Evolutionary conservation across 1,284 basidiomycete species (phyloP).

Genomic region (Microstroma glucosiphilum): DNA sequence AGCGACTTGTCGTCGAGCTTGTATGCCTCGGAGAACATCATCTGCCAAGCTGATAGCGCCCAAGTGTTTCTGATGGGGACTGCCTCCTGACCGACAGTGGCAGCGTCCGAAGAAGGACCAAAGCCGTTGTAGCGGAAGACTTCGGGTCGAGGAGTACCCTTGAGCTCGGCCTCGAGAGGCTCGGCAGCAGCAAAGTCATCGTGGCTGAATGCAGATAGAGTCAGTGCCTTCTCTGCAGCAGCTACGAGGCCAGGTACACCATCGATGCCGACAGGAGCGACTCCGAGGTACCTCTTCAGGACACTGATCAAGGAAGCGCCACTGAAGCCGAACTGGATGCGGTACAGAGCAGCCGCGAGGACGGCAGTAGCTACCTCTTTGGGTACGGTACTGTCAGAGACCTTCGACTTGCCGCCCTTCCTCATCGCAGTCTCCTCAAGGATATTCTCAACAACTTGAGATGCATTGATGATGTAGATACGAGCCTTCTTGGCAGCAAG

Average conservation of each 20-base stretch:
- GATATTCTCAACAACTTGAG: conserved; percentile 35
- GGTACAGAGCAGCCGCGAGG: conserved; percentile 33
- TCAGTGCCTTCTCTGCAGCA: conserved; percentile 28
- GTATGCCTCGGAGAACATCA: conserved; percentile 50
- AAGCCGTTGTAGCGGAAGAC: conserved; percentile 44
- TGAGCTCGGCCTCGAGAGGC: conserved; percentile 33
- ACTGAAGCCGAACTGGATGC: conserved; percentile 29
- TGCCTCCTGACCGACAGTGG: conserved; percentile 26
- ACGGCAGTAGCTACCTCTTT: conserved; percentile 38
- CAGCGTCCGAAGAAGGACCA: conserved; percentile 23
- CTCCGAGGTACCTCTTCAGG: conserved; percentile 30
- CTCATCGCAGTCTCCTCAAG: conserved; percentile 31
- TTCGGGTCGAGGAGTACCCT: conserved; percentile 33
- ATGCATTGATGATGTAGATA: conserved; percentile 39
- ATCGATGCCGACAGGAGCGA: conserved; percentile 37
- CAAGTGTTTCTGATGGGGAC: conserved; percentile 35
- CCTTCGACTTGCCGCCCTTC: conserved; percentile 37
- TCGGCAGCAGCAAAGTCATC: conserved; percentile 34
- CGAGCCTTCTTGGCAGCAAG: conserved; percentile 38
- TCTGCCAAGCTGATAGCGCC: conserved; percentile 48
- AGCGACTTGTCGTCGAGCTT: conserved; percentile 26
- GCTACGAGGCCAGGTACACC: conserved; percentile 36
- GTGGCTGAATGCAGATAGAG: conserved; percentile 28
- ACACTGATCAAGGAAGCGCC: conserved; percentile 23
- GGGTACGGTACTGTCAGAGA: conserved; percentile 27